Conservation (phyloP, 2,329 filamentous ascomycete species). For the Rhynchosporium agropyri region DNA sequence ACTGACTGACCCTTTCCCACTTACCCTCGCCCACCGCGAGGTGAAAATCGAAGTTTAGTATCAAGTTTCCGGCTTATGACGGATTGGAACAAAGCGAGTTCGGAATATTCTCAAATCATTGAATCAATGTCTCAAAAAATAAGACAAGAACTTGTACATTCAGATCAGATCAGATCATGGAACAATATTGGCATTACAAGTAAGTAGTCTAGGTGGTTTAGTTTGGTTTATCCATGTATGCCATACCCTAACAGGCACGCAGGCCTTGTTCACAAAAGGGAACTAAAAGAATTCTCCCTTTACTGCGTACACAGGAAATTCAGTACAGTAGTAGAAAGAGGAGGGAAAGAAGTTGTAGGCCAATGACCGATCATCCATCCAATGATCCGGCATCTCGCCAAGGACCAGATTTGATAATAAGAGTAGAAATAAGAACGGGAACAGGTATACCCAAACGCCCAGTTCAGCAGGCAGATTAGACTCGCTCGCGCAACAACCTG, state of each 20-base stretch:
- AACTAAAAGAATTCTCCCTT: background rate
- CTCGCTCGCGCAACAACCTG: background rate
- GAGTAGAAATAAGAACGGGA: background rate
- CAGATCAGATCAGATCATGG: background rate
- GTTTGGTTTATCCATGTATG: background rate
- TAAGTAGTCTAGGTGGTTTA: background rate
- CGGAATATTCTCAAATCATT: no score
- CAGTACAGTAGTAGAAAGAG: background rate
- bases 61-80: no score
- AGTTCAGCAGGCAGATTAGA: background rate
- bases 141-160: no score
- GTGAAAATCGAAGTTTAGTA: no score
- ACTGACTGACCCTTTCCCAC: no score
- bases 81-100: no score
- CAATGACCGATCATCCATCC: background rate
- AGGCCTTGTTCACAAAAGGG: background rate
- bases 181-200: constrained; percentile 14
- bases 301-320: background rate
- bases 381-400: background rate
- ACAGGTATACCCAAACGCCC: background rate
- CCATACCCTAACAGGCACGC: background rate
- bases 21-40: no score
- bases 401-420: background rate
- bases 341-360: background rate
- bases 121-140: no score